Base-by-base conservation (phyloP, 768 basidiomycete species). In the Peribolospora baueri region DNA sequence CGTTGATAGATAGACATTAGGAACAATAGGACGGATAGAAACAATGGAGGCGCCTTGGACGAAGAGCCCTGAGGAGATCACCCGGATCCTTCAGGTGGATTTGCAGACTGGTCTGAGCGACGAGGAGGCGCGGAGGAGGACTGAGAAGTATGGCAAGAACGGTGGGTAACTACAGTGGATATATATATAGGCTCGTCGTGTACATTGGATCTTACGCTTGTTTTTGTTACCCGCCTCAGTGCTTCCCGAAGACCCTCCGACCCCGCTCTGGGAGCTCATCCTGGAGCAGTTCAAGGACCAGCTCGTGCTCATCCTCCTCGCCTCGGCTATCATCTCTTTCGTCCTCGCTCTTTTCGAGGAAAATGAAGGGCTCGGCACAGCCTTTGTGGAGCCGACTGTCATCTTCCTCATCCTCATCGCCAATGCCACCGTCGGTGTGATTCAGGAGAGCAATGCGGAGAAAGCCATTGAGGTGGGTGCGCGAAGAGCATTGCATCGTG, bases 211-310 rank as follows among this genome's bases (percentile, higher is more conserved):
- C 46, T 39, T 45, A 4, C 36, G 5, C 49, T 6, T 36, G 48
- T 38, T 48, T 50, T 36, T 47, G 40, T 40, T 36, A 41, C 38
- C 5, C 5, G 9, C 25, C 39, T 10, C 66, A 97, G 91, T 84
- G 65, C 74, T 98, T 5, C 90, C 91, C 8, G 87, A 93, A 64
- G 85, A 90, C 7, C 81, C 84, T 0, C 70, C 84, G 3, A 93
- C 91, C 4, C 84, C 90, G 3, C 65, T 97, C 41, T 88, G 87
- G 85, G 76, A 85, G 65, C 78, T 97, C 57, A 81, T 98, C 57
- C 74, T 98, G n/a, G 88, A 93, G 61, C 91, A 98, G 70, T 98
- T 98, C 75, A 82, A 97, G 73, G 91, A 98, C 70, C 87, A 93
- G 68, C 77, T 98, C 39, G 91, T 98, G 46, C 80, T 98, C 59